phyloP scores from a whole-genome alignment of 2,329 filamentous ascomycete genomes.

The Diaporthe eres region DNA sequence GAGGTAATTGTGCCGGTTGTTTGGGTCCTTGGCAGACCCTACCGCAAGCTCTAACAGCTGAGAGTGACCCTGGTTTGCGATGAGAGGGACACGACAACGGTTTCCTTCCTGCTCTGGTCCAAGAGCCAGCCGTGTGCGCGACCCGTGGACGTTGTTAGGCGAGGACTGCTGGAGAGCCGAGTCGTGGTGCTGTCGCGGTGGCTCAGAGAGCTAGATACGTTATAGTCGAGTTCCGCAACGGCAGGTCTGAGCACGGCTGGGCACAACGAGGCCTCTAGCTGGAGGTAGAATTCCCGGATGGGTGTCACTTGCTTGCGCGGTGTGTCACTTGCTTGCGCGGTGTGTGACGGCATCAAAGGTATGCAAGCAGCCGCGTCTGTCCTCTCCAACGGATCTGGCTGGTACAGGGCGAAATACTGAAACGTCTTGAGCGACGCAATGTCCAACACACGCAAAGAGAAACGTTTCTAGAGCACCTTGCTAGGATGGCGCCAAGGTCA shows the following conservation, averaged over 20 bases:
- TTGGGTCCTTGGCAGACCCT: slow-evolving; percentile 57
- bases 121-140: slow-evolving; percentile 30
- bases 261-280: slow-evolving; percentile 34
- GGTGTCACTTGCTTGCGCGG: slow-evolving; percentile 42
- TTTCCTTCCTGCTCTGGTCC: slow-evolving; percentile 30
- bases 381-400: slow-evolving; percentile 40
- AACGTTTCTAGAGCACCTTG: slow-evolving; percentile 40
- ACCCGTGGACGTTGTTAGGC: slow-evolving; percentile 32
- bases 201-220: slow-evolving; percentile 28
- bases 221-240: slow-evolving; percentile 29
- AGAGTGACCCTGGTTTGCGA: slow-evolving; percentile 23
- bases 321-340: slow-evolving; percentile 45
- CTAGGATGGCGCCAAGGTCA: slow-evolving; percentile 37
- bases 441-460: slow-evolving; percentile 45
- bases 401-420: slow-evolving; percentile 39
- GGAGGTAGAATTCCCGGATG: slow-evolving; percentile 37
- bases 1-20: slow-evolving; percentile 63
- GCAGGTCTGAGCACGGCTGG: not conserved
- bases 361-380: slow-evolving; percentile 48
- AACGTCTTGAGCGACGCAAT: slow-evolving; percentile 41
- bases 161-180: slow-evolving; percentile 28
- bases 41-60: slow-evolving; percentile 42
- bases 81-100: slow-evolving; percentile 38
- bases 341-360: slow-evolving; percentile 48
- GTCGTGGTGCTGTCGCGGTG: slow-evolving; percentile 30